Evolutionary conservation across 2,329 filamentous ascomycete genomes (phyloP), one percentile per base, ranked within the genome.

Genomic region (Ophiostoma novo-ulmi): DNA sequence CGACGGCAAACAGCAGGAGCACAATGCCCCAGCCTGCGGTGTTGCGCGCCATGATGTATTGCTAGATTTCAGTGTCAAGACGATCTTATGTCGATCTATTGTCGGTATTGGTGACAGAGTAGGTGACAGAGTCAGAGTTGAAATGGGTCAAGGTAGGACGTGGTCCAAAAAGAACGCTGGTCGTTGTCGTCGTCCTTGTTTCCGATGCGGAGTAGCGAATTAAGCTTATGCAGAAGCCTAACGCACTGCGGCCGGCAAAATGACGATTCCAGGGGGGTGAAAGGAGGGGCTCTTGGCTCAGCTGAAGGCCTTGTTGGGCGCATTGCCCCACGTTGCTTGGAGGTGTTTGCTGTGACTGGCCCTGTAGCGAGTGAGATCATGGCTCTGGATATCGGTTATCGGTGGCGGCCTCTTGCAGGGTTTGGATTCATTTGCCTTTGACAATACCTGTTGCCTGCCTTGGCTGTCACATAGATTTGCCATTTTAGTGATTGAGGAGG

Each of bases 1-100:
- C 79, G 69, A 88, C 76, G 68, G 89, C 76, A 73, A 85, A 73
- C 74, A 85, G 79, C 70, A 89, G 80, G 77, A 89, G 80, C 78
- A 84, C 79, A 77, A 82, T 78, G 79, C 81, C 81, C 80, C 82
- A 83, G 77, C 83, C 78, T 66, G 82, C 77, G 71, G 79, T 77
- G 73, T 81, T 78, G 73, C 80, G 81, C 75, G 83, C 79, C 85
- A 87, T 88, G 26, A 26, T 31, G 41, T 6, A 7, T 61, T 26
- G 8, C 7, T 31, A 8, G 7, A 31, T 64, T 36, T 36, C 61
- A 26, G 14, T 63, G 22, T 61, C 52, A 35, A 35, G 13, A 17
- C 13, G 58, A 63, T n/a, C 22, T 26, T 26, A 22, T 58, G 52
- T 58, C 39, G 39, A 31, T 31, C 31, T 31, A 31, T 44, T 44